Evolutionary conservation across 1,284 basidiomycete genomes (phyloP).

Genomic region (Apiotrichum mycotoxinovorans): DNA sequence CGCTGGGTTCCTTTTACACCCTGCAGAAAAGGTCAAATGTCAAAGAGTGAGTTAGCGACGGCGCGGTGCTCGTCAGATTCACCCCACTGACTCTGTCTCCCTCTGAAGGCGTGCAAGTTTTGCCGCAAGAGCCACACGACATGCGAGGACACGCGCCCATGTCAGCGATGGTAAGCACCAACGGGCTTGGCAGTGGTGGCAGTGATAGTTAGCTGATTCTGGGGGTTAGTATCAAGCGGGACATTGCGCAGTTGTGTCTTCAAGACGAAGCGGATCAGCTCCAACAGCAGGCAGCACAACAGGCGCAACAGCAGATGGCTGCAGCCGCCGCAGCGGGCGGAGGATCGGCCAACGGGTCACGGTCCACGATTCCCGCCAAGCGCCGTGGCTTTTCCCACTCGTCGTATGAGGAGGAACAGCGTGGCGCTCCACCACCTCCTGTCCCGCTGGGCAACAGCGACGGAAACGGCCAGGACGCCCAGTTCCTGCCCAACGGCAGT

Average conservation of each 20-base stretch:
- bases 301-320: constrained; percentile 14
- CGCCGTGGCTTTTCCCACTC: constrained; percentile 10
- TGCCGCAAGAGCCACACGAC: constrained; percentile 22
- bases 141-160: constrained; percentile 21
- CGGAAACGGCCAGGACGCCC: neutral
- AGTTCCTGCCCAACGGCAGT: neutral
- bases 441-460: neutral
- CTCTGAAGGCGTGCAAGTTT: constrained; percentile 20
- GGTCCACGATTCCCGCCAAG: constrained; percentile 13
- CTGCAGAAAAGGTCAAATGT: constrained; percentile 21
- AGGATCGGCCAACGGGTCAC: neutral
- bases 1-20: no score
- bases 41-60: constrained; percentile 11
- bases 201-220: neutral
- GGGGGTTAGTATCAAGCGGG: constrained; percentile 18
- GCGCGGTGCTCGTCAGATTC: neutral
- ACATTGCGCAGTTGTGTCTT: constrained; percentile 21
- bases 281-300: constrained; percentile 18
- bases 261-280: constrained; percentile 21
- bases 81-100: neutral
- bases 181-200: neutral
- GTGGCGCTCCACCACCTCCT: neutral
- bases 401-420: constrained; percentile 4
- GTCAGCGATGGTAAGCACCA: constrained; percentile 19
- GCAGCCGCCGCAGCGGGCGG: constrained; percentile 4